These are phyloP conservation scores for Pholiota conissans DNA, from an alignment of 768 basidiomycete genomes.

Conservation along the genomic window DNA sequence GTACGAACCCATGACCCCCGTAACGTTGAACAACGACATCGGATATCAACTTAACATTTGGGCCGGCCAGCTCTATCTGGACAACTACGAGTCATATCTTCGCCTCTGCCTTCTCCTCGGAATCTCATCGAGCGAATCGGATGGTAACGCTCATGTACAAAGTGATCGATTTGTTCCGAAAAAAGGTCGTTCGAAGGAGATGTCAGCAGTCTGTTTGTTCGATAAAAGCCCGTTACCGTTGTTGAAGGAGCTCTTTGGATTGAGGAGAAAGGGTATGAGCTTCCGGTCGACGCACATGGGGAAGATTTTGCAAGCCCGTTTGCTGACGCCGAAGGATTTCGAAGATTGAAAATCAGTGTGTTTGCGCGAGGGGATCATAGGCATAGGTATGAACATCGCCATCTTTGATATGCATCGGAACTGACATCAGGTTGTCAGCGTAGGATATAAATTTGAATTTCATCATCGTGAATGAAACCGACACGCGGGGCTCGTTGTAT, in stretches of 20 bases:
- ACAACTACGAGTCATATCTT: conserved; percentile 30
- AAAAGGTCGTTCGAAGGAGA: conserved; percentile 18
- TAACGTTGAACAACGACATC: conserved; percentile 11
- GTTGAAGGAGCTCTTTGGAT: conserved; percentile 30
- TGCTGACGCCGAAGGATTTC: conserved; percentile 13
- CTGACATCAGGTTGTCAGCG: too few species aligned
- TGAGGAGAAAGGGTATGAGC: conserved; percentile 37
- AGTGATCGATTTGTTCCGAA: conserved; percentile 31
- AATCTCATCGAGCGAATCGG: conserved; percentile 20
- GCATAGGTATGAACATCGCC: too few species aligned
- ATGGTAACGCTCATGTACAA: conserved; percentile 15
- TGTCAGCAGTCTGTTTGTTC: conserved; percentile 26
- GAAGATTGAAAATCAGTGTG: too few species aligned
- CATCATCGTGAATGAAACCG: too few species aligned
- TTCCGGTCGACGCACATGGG: conserved; percentile 37
- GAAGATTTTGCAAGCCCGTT: too few species aligned
- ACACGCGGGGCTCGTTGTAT: too few species aligned
- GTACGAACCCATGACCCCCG: conserved; percentile 2
- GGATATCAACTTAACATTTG: conserved; percentile 38
- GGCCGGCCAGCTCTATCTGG: too few species aligned
- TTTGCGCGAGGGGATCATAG: too few species aligned
- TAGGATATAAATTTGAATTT: too few species aligned
- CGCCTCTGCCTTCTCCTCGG: conserved; percentile 37
- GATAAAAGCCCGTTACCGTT: conserved; percentile 34
- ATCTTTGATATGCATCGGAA: too few species aligned